Evolutionary conservation across 768 basidiomycete species (phyloP), one percentile per base, ranked within the genome.

Genomic region (Leucogyrophana mollusca): DNA sequence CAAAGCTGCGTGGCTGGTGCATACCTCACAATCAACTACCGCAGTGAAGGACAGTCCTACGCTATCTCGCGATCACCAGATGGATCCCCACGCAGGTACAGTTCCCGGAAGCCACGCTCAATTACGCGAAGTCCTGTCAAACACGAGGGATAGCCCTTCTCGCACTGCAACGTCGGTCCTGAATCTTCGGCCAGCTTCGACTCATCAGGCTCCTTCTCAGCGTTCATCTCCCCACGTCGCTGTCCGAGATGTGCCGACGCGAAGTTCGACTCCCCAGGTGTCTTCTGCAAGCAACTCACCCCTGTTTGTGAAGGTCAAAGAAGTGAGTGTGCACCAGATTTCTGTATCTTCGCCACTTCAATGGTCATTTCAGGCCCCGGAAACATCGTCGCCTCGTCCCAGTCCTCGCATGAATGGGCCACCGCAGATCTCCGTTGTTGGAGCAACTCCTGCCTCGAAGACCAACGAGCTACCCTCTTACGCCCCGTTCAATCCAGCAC

Each of bases 121-220:
- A 23, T 53, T 66, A 40, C 64, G 66, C 10, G 54, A 67, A 43
- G 55, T 66, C 25, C 66, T 66, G 30, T 67, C 65, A 21, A 55
- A 66, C 40, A 63, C 66, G 8, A 42, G 50, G 3, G 55, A 55
- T 25, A n/a, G 44, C 7, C 10, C 45, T 14, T 20, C 38, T 6
- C 40, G 24, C 17, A 17, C 16, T 16, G 45, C 54, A 16, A 63
- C 56, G 14, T 57, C 56, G 25, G 59, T 61, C 51, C 62, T 63
- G 58, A 65, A 53, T 39, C 53, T 53, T 5, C 60, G 51, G 37
- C 60, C 54, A 43, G 55, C 50, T 0, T 40, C 47, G 10, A 61
- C 54, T 10, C 61, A 59, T 9, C 51, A 51, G 23, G 36, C 37
- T 27, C 21, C 52, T 3, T 64, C 66, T 20, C 57, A 54, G 41